A percentile compares a stretch with the other conserved stretches of the same genome.
Evolutionary conservation across 495 filamentous ascomycete genomes (phyloP).

Genomic region (Sabuloglossum arenarium): DNA sequence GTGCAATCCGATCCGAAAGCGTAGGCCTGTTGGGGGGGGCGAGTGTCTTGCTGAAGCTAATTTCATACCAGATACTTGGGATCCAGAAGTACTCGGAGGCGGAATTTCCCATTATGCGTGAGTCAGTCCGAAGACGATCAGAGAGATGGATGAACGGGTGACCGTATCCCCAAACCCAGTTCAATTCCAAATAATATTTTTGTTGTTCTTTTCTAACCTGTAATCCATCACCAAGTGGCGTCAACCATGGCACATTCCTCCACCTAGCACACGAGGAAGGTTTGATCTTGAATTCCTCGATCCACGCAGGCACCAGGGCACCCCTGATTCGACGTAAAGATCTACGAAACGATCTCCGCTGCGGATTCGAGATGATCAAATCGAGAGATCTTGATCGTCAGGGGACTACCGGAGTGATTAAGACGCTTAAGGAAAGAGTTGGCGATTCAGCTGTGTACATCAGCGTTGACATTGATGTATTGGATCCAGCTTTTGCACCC

Average conservation of each 20-base stretch:
- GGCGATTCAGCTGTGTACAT: slow-evolving; percentile 14
- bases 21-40: background rate
- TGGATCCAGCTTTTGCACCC: slow-evolving; percentile 30
- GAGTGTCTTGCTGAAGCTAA: background rate
- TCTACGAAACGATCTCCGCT: slow-evolving; percentile 25
- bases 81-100: slow-evolving; percentile 1
- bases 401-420: slow-evolving; percentile 21
- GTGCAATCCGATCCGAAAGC: background rate
- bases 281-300: slow-evolving; percentile 1
- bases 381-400: slow-evolving; percentile 30
- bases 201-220: background rate
- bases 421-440: slow-evolving; percentile 23
- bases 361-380: slow-evolving; percentile 28
- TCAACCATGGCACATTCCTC: slow-evolving; percentile 3
- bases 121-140: background rate
- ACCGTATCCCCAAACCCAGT: too few species aligned
- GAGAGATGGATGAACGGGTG: too few species aligned
- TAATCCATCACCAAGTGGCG: background rate
- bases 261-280: slow-evolving; percentile 3
- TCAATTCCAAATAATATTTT: too few species aligned
- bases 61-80: background rate
- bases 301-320: slow-evolving; percentile 1
- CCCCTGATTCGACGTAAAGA: slow-evolving; percentile 13
- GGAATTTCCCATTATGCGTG: background rate
- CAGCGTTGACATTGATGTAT: slow-evolving; percentile 26